Evolutionary conservation across 2,329 filamentous ascomycete genomes (phyloP), one percentile per base, ranked within the genome.

Genomic region (Colletotrichum tofieldiae): DNA sequence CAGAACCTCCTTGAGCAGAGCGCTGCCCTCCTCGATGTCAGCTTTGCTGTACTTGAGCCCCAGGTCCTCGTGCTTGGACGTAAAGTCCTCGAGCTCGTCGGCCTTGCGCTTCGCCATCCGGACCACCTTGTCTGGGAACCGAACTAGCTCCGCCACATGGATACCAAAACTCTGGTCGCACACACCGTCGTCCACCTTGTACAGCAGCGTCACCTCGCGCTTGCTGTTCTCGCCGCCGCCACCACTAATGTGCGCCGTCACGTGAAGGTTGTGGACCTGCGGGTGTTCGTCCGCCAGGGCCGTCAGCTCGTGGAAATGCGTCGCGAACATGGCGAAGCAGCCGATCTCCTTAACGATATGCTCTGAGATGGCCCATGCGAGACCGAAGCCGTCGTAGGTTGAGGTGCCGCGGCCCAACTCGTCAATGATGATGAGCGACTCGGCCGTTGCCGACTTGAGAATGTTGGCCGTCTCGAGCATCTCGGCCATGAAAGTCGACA

Each of bases 391-490:
- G 81, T 99, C 97, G 81, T 99, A 99, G 0, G 97, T 99, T 74
- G 95, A 98, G 0, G 96, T 99, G 69, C 96, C 96, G 73, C 96
- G 94, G 61, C 96, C 96, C 2, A 99, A 90, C 82, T 99, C 96
- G 81, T 99, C 97, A 77, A 99, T 98, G 82, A 99, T 98, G 84
- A 99, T 98, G 65, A 99, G 89, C 5, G 94, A 98, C 80, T 99
- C 96, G 41, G 93, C 91, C 0, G 96, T 99, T 2, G 96, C 96
- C 0, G 94, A 97, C 84, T 98, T 98, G 79, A 99, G 91, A 75
- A 99, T 99, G 81, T 98, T 98, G 76, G 96, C 95, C 1, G 96
- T 99, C 82, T 99, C 96, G 29, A 99, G 89, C 96, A 99, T 99
- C 84, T 99, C 96, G 1, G 96, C 96, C 97, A 99, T 99, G 82